A percentile compares a stretch with the other conserved stretches of the same genome.
Conservation (phyloP, 768 basidiomycete species). For the Vararia minispora region DNA sequence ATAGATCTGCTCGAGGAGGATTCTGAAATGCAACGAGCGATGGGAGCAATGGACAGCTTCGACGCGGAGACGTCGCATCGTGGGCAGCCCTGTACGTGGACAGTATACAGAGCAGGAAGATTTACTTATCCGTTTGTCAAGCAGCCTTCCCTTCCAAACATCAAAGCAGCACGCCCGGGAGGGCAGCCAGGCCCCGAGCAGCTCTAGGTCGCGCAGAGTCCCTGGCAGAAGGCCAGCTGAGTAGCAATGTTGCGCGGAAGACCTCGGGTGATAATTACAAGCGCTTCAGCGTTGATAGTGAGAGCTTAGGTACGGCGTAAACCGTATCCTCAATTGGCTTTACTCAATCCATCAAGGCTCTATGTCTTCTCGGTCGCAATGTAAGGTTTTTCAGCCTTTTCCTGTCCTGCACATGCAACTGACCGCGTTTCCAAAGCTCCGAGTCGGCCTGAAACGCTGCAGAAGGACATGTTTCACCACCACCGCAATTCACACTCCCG, state of each 20-base stretch:
- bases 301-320: too few relatives aligned
- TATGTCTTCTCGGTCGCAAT: background rate
- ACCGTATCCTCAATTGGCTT: too few relatives aligned
- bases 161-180: slow-evolving; percentile 3
- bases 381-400: slow-evolving; percentile 1
- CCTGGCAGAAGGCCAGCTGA: slow-evolving; percentile 9
- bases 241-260: slow-evolving; percentile 5
- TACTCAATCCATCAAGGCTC: background rate
- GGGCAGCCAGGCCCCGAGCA: slow-evolving; percentile 6
- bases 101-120: too few relatives aligned
- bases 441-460: slow-evolving; percentile 6
- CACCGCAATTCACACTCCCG: slow-evolving; percentile 13
- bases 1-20: slow-evolving; percentile 15
- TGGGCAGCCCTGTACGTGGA: slow-evolving; percentile 7
- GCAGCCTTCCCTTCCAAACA: background rate
- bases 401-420: background rate
- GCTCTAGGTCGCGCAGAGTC: slow-evolving; percentile 11
- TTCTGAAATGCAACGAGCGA: slow-evolving; percentile 13
- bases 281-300: too few relatives aligned
- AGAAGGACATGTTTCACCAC: slow-evolving; percentile 13
- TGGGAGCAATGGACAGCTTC: slow-evolving; percentile 12
- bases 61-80: slow-evolving; percentile 8
- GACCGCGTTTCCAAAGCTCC: background rate
- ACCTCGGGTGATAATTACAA: too few relatives aligned
- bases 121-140: background rate